Base-by-base conservation (phyloP, 164 flowering plant species). In the Vitis riparia region DNA sequence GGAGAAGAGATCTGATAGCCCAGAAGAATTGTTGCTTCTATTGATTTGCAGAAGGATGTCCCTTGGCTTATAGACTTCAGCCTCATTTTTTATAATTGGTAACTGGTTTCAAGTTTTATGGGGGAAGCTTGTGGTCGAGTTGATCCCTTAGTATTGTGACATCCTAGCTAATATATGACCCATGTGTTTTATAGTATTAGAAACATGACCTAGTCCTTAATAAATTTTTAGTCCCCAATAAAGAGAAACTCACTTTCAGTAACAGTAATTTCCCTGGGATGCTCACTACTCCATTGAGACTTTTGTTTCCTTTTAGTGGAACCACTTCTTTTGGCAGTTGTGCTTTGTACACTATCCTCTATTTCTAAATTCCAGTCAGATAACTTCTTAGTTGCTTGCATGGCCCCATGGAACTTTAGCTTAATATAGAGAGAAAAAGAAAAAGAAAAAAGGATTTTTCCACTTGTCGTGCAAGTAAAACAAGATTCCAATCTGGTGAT, bases 401-500 rank as follows among this genome's bases (percentile, higher is more conserved):
- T 29, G 57, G 12, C 11, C 57, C 57, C 19, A 12, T 8, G 5
- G 13, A 19, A 15, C 1, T 8, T 27, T 64, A 11, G 7, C 55
- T n/a, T 65, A 9, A 19, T 57, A 8, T 51, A 56, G 51, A 51
- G 47, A 23, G 17, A 65, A 37, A 5, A 32, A 32, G 2, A 32
- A 6, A 32, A 19, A 19, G 14, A 10, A 70, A 23, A n/a, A 8
- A 68, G 50, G n/a, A 58, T 11, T 15, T 71, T 1, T 64, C 29
- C 48, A 49, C 73, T 56, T 55, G 15, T 56, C 27, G 44, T 64
- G 73, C 49, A 15, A 48, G 57, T 23, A 55, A 11, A 55, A 56
- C 48, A 55, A 30, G 52, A 51, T 11, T 15, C 11, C 60, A 6
- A 63, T 48, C 12, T 7, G 63, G 63, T n/a, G 68, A 71, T 55